A percentile compares a stretch with the other conserved stretches of the same genome.
These are phyloP conservation scores for Myrica gale DNA, from an alignment of 306 rosid species.

Conservation along the genomic window DNA sequence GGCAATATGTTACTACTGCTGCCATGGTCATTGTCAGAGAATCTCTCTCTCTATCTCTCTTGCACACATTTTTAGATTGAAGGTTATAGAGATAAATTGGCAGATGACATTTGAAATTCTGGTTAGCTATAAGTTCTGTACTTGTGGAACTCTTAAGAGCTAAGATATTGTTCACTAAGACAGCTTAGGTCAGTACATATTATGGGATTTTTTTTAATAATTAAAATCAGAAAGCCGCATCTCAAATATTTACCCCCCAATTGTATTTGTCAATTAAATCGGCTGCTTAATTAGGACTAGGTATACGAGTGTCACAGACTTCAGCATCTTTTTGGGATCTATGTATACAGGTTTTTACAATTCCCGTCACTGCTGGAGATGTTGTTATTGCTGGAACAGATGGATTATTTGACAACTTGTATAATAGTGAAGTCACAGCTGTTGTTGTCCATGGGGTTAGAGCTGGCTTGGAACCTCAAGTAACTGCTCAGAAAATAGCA, in stretches of 20 bases:
- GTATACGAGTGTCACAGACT: neutral
- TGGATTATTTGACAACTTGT: conserved; percentile 88
- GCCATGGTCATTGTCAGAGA: neutral
- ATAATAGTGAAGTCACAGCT: conserved; percentile 56
- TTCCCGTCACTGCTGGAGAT: conserved; percentile 68
- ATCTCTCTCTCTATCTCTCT: neutral
- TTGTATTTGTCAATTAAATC: neutral
- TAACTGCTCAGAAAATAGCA: conserved; percentile 82
- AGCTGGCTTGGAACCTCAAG: conserved; percentile 65
- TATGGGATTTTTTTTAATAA: neutral
- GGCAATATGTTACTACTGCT: neutral
- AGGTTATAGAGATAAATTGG: neutral
- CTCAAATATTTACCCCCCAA: neutral
- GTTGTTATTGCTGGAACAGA: conserved; percentile 82
- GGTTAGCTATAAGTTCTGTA: neutral
- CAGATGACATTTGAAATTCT: neutral
- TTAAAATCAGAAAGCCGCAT: neutral
- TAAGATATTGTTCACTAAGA: neutral
- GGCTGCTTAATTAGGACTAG: neutral
- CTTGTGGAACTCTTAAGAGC: neutral
- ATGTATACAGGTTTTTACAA: conserved; percentile 49
- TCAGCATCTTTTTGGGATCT: conserved; percentile 13
- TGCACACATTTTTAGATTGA: neutral
- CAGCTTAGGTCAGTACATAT: neutral
- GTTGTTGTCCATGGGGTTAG: conserved; percentile 60